Evolutionary conservation across 2,329 filamentous ascomycete genomes (phyloP), one percentile per base, ranked within the genome.

Genomic region (Myriosclerotinia scirpicola): DNA sequence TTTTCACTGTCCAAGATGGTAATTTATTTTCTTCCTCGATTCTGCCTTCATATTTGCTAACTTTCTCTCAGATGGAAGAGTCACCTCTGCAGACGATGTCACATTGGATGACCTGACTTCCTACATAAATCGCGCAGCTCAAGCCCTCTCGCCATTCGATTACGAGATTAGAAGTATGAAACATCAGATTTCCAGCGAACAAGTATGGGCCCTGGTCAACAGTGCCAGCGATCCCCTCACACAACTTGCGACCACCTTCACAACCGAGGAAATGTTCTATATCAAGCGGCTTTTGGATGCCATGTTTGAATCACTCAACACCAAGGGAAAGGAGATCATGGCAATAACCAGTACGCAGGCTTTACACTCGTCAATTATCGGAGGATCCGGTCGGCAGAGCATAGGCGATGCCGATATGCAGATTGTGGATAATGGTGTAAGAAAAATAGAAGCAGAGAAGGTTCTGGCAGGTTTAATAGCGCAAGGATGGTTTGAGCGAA

Each of bases 221-320:
- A 92, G 90, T 0, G 89, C 90, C 12, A 92, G 90, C 69, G 95
- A 99, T 77, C 82, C 89, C 0, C 81, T 94, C 68, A 96, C 92
- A 0, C 94, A 97, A 74, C 84, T 97, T 50, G 92, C 93, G 2
- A 98, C 95, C 0, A 87, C 86, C 0, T 91, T 90, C 75, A 85
- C 83, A 9, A 81, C 92, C 0, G 93, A 97, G 71, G 93, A 98
- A 80, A 91, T 98, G 42, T 87, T 90, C 0, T 99, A 92, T 76
- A 86, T 98, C 65, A 95, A 96, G 78, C 84, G 95, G 11, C 77
- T 97, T 3, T 84, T 99, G 0, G 93, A 97, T 76, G 87, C 85
- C 72, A 96, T 99, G 86, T 99, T 98, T 76, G 92, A 96, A 70
- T 90, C 86, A 26, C 88, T 92, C 80, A 98, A 98, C 75, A 92